Evolutionary conservation across 805 yeast genomes (phyloP), one percentile per base, ranked within the genome.

Genomic region (Wickerhamiella sorbophila): DNA sequence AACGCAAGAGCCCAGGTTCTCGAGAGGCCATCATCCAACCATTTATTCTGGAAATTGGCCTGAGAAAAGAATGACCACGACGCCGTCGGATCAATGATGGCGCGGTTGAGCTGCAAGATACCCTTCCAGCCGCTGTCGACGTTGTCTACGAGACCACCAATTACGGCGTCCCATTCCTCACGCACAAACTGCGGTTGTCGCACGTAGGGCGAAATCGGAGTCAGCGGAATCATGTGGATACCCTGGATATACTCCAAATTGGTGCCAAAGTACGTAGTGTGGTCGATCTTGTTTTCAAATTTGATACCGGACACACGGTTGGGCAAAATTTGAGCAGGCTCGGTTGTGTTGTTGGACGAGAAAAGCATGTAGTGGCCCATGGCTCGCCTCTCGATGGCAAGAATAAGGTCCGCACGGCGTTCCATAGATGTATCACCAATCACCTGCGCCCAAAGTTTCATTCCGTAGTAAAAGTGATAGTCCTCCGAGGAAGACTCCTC

Each of bases 1-100:
- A 72, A 83, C 0, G 91, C 75, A 44, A 84, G 63, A 1, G 85
- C 72, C 93, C 94, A 85, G 0, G 95, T 78, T 44, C 75, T 65
- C 20, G 87, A 75, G 70, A 80, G 83, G 1, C 95, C 95, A 44
- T 70, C 70, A 54, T 86, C 95, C 39, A 86, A 70, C 49, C 69
- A 70, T 4, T 59, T 52, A 15, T 62, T 61, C 32, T 66, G 57
- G 67, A 81, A 84, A 36, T 61, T 62, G 1, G 65, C 46, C 29
- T 69, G 50, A 3, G 74, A 52, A 56, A 81, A 83, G 59, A 77
- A 83, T 1, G 58, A 48, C 53, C 73, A 79, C 0, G 88, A 66
- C 0, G 68, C 46, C 32, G 56, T 50, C 0, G 95, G 87, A 54
- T 84, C 80, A 52, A 58, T 71, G 18, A 85, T 61, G 0, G 93